These are phyloP conservation scores for Chrysophaeum taylorii DNA, from an alignment of 352 stramenopile genomes.

Conservation along the genomic window DNA sequence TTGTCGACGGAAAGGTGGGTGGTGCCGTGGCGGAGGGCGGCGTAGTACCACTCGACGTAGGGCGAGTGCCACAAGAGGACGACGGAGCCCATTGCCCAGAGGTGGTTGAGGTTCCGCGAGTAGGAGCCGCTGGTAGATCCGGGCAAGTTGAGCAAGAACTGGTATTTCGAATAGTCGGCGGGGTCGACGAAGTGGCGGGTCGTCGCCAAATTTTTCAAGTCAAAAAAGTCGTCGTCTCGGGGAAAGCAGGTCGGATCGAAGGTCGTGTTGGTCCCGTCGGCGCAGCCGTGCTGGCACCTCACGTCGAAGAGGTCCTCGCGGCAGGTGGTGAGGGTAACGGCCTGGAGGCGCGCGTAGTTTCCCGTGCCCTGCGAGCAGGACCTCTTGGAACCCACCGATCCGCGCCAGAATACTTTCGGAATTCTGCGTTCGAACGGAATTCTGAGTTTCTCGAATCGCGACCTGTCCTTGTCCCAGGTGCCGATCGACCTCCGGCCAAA, in stretches of 20 bases:
- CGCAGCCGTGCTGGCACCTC: too few species aligned
- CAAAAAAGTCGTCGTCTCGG: not conserved
- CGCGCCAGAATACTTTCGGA: not conserved
- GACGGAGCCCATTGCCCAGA: not conserved
- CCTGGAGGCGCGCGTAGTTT: not conserved
- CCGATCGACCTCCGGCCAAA: not conserved
- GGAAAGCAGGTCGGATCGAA: not conserved
- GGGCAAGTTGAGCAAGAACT: slow-evolving; percentile 1
- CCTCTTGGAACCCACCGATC: not conserved
- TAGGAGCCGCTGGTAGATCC: not conserved
- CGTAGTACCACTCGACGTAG: slow-evolving; percentile 8
- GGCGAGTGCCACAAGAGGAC: not conserved
- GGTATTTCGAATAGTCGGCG: not conserved
- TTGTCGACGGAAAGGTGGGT: not conserved
- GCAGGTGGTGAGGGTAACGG: not conserved
- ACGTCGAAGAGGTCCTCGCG: not conserved
- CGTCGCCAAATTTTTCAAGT: too few species aligned
- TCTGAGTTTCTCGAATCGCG: not conserved
- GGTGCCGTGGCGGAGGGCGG: not conserved
- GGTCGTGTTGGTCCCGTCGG: too few species aligned
- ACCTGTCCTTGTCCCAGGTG: not conserved
- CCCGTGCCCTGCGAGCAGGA: not conserved
- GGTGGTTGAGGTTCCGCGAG: slow-evolving; percentile 4
- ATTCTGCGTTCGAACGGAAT: not conserved
- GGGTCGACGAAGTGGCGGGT: not conserved